Percentiles rank a stretch among this genome's conserved stretches.
Conservation (phyloP, 768 basidiomycete genomes). For the Boletus vermiculosoides region DNA sequence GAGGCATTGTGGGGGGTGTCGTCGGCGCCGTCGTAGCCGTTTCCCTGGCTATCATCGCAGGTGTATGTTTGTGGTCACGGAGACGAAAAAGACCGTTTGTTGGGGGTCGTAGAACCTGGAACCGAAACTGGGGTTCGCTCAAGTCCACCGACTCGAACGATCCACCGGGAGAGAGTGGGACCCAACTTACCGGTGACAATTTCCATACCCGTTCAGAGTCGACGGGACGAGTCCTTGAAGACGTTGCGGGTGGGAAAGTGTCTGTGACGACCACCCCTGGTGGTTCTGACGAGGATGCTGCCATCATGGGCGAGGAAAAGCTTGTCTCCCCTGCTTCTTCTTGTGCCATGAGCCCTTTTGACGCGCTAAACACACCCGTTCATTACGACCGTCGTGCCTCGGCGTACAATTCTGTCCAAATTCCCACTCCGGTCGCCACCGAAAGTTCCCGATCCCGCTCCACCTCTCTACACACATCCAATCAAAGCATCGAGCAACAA, state of each 20-base stretch:
- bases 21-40: conserved; percentile 45
- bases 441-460: conserved; percentile 11
- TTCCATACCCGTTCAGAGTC: conserved; percentile 27
- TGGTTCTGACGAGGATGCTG: conserved; percentile 24
- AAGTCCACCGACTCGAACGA: conserved; percentile 22
- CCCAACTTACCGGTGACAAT: neutral
- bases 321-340: conserved; percentile 16
- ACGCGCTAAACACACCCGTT: conserved; percentile 18
- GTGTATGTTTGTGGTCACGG: conserved; percentile 32
- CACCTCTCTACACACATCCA: conserved; percentile 11
- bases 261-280: conserved; percentile 19
- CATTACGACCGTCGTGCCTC: conserved; percentile 22
- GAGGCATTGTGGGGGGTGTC: conserved; percentile 51
- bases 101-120: conserved; percentile 29
- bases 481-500: conserved; percentile 28
- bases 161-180: neutral
- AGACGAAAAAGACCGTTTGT: conserved; percentile 17
- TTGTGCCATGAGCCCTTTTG: conserved; percentile 17
- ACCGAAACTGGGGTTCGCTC: conserved; percentile 30
- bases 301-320: conserved; percentile 24
- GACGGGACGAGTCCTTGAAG: conserved; percentile 16
- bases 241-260: conserved; percentile 8
- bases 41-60: conserved; percentile 30
- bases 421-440: neutral
- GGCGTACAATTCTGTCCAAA: conserved; percentile 17